These are phyloP conservation scores for Esteya vermicola DNA, from an alignment of 2,329 filamentous ascomycete genomes.

Conservation along the genomic window DNA sequence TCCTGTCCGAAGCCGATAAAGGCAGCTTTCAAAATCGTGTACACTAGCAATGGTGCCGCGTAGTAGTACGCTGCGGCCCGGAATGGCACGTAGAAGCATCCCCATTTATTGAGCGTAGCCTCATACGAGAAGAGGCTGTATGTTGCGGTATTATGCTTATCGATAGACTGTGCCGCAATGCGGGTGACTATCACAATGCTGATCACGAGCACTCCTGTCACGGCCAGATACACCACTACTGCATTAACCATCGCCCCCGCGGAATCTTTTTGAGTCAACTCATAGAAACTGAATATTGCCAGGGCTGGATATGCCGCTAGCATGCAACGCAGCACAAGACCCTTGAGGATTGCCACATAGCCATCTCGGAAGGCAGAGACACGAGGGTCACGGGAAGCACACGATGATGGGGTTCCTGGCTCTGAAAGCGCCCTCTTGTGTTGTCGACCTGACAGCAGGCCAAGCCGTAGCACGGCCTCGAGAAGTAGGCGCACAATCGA, in stretches of 20 bases:
- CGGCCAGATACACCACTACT: slow-evolving; percentile 63
- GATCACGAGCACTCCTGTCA: slow-evolving; percentile 58
- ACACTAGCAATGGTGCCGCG: slow-evolving; percentile 57
- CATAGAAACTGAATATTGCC: slow-evolving; percentile 70
- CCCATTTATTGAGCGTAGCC: slow-evolving; percentile 74
- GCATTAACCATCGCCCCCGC: slow-evolving; percentile 64
- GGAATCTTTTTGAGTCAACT: slow-evolving; percentile 64
- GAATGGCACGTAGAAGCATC: slow-evolving; percentile 81
- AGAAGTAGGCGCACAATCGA: slow-evolving; percentile 58
- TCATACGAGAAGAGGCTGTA: slow-evolving; percentile 84
- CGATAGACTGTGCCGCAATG: slow-evolving; percentile 66
- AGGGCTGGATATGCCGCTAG: slow-evolving; percentile 77
- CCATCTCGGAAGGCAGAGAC: slow-evolving; percentile 65
- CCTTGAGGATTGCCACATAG: slow-evolving; percentile 73
- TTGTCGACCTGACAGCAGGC: too few species aligned
- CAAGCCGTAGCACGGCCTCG: slow-evolving; percentile 53
- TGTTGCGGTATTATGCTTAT: slow-evolving; percentile 77
- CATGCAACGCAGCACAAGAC: slow-evolving; percentile 68
- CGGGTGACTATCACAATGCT: slow-evolving; percentile 68
- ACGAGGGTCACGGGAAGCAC: slow-evolving; percentile 48
- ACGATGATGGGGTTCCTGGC: too few species aligned
- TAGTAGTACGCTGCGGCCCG: slow-evolving; percentile 80
- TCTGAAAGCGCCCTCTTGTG: too few species aligned
- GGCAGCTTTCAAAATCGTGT: slow-evolving; percentile 63
- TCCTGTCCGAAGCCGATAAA: slow-evolving; percentile 64